Evolutionary conservation across 2,329 filamentous ascomycete genomes (phyloP).

Genomic region (Phaeosphaeria sp.): DNA sequence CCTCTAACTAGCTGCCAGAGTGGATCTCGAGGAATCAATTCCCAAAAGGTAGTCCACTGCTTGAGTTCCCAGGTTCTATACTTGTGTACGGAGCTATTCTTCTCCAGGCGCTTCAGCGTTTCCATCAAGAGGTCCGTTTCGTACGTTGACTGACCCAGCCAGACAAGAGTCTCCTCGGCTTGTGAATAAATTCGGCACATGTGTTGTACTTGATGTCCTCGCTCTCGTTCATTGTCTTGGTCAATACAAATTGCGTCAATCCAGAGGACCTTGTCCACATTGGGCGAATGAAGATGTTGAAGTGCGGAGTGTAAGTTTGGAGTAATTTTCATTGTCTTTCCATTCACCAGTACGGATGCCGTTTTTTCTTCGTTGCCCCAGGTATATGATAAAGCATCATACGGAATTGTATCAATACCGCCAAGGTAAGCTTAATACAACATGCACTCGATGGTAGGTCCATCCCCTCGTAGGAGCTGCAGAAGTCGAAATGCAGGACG

Average conservation of each 20-base stretch:
- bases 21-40: background rate
- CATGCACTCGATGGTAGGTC: conserved; percentile 8
- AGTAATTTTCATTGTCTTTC: conserved; percentile 13
- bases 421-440: conserved; percentile 18
- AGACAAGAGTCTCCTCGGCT: conserved; percentile 32
- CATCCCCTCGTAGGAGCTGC: conserved; percentile 9
- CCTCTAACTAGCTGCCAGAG: background rate
- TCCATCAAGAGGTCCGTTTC: conserved; percentile 11
- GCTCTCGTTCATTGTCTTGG: conserved; percentile 13
- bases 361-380: conserved; percentile 15
- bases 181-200: conserved; percentile 33
- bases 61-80: background rate
- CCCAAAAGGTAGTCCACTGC: background rate
- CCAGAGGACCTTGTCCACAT: conserved; percentile 27
- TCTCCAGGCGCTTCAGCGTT: conserved; percentile 8
- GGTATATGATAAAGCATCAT: conserved; percentile 29
- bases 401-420: conserved; percentile 5
- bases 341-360: conserved; percentile 11
- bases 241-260: conserved; percentile 24
- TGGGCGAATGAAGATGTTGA: conserved; percentile 9
- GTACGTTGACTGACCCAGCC: conserved; percentile 29
- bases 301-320: conserved; percentile 22
- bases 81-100: conserved; percentile 7
- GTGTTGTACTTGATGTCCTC: conserved; percentile 32
- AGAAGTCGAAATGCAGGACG: conserved; percentile 17